Evolutionary conservation across 2,329 filamentous ascomycete genomes (phyloP).

Genomic region (Verticillium zaregamsianum): DNA sequence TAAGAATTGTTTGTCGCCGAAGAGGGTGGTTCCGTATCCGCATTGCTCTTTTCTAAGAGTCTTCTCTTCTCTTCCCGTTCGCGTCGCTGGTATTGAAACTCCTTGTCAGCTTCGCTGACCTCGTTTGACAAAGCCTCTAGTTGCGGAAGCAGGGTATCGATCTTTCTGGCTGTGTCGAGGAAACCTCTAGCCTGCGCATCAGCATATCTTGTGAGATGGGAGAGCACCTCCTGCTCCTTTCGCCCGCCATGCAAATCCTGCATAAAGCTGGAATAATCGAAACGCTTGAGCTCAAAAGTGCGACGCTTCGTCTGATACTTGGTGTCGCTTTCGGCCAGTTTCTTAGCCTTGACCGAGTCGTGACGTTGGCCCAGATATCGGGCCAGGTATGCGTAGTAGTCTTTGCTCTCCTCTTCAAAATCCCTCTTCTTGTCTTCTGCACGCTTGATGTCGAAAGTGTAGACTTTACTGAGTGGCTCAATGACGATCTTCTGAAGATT

Average conservation of each 20-base stretch:
- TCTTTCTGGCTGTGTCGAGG: constrained; percentile 76
- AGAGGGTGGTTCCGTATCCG: constrained; percentile 50
- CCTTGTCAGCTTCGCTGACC: constrained; percentile 91
- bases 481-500: constrained; percentile 93
- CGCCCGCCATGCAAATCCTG: constrained; percentile 98
- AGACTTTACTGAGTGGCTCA: constrained; percentile 86
- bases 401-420: constrained; percentile 97
- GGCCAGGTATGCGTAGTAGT: constrained; percentile 94
- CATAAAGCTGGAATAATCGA: constrained; percentile 99
- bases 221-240: constrained; percentile 95
- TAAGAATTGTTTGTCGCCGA: constrained; percentile 27
- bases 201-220: constrained; percentile 89
- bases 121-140: constrained; percentile 83
- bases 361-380: constrained; percentile 94
- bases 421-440: constrained; percentile 95
- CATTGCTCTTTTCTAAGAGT: constrained; percentile 82
- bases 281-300: constrained; percentile 94
- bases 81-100: constrained; percentile 92
- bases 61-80: constrained; percentile 93
- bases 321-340: constrained; percentile 86
- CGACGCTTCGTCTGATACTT: constrained; percentile 94
- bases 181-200: constrained; percentile 85
- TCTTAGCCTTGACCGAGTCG: constrained; percentile 96
- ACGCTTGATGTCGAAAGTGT: constrained; percentile 95
- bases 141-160: constrained; percentile 82